Percentiles rank a stretch among this genome's conserved stretches.
These are phyloP conservation scores for Santalum album DNA, from an alignment of 164 flowering plant species.

Conservation along the genomic window DNA sequence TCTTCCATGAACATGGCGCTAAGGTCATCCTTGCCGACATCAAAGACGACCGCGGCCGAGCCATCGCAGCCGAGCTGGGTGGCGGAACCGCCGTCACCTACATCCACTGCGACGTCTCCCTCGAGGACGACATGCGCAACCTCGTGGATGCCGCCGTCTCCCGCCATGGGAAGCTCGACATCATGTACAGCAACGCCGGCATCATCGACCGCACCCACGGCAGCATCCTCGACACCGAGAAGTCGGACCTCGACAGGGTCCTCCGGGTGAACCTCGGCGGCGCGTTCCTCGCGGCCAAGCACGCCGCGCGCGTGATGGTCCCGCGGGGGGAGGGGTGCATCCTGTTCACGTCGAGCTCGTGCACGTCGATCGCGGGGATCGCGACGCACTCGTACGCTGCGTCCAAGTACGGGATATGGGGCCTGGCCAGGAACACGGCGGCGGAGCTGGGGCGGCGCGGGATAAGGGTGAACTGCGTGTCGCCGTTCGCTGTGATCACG, in stretches of 20 bases:
- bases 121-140: slow-evolving; percentile 11
- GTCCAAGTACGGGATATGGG: slow-evolving; percentile 9
- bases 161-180: slow-evolving; percentile 18
- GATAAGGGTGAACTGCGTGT: slow-evolving; percentile 10
- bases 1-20: slow-evolving; percentile 18
- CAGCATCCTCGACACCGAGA: slow-evolving; percentile 9
- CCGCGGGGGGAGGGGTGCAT: slow-evolving; percentile 3
- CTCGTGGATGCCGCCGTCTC: slow-evolving; percentile 7
- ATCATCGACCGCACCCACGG: slow-evolving; percentile 2
- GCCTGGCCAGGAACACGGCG: slow-evolving; percentile 9
- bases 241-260: slow-evolving; percentile 17
- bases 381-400: slow-evolving; percentile 10
- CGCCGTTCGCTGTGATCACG: slow-evolving; percentile 3
- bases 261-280: slow-evolving; percentile 18
- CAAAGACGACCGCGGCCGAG: slow-evolving; percentile 8
- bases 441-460: slow-evolving; percentile 8
- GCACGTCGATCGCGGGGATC: slow-evolving; percentile 3
- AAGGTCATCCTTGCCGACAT: slow-evolving; percentile 20
- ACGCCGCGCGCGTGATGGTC: slow-evolving; percentile 18
- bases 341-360: slow-evolving; percentile 1
- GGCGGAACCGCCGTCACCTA: background rate
- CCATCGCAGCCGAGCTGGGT: slow-evolving; percentile 8
- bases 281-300: slow-evolving; percentile 16
- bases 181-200: slow-evolving; percentile 23
- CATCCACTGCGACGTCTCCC: slow-evolving; percentile 18